phyloP scores from a whole-genome alignment of 1,284 basidiomycete species.

The Cutaneotrichosporon curvatum region DNA sequence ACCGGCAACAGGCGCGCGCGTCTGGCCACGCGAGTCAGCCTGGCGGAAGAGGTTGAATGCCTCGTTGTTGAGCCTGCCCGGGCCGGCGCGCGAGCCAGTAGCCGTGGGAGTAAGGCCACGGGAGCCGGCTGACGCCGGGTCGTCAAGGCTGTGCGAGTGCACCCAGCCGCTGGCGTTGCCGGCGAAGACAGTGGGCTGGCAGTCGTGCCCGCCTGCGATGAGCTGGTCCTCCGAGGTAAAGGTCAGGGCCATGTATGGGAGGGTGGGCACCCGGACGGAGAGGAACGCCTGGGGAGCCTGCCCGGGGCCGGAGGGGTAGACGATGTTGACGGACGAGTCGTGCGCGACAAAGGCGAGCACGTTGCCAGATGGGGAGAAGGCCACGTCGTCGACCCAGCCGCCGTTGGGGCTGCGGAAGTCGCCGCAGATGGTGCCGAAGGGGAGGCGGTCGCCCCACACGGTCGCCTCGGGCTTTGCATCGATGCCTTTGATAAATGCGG shows the following conservation, averaged over 20 bases:
- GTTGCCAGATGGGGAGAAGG: slow-evolving; percentile 92
- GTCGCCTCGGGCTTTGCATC: slow-evolving; percentile 85
- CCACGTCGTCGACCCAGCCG: slow-evolving; percentile 95
- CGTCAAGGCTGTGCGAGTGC: slow-evolving; percentile 72
- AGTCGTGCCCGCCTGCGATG: slow-evolving; percentile 94
- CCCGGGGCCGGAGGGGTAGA: slow-evolving; percentile 68
- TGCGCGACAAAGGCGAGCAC: slow-evolving; percentile 87
- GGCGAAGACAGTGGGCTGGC: slow-evolving; percentile 82
- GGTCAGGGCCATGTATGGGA: slow-evolving; percentile 73
- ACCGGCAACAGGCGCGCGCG: slow-evolving; percentile 38
- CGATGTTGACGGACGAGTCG: slow-evolving; percentile 80
- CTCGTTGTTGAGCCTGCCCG: slow-evolving; percentile 80
- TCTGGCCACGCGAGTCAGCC: slow-evolving; percentile 79
- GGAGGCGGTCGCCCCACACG: slow-evolving; percentile 95
- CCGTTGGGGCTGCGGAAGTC: slow-evolving; percentile 82
- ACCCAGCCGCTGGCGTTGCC: slow-evolving; percentile 69
- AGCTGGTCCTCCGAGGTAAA: slow-evolving; percentile 76
- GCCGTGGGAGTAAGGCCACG: slow-evolving; percentile 32
- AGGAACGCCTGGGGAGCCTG: slow-evolving; percentile 52
- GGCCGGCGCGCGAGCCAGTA: slow-evolving; percentile 45
- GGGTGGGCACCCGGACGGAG: slow-evolving; percentile 64
- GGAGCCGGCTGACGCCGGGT: slow-evolving; percentile 46
- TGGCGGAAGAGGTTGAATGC: slow-evolving; percentile 94
- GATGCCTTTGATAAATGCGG: slow-evolving; percentile 98
- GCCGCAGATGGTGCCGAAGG: slow-evolving; percentile 95